These are phyloP conservation scores for Mycothermus thermophilus DNA, from an alignment of 495 filamentous ascomycete species.

Conservation along the genomic window DNA sequence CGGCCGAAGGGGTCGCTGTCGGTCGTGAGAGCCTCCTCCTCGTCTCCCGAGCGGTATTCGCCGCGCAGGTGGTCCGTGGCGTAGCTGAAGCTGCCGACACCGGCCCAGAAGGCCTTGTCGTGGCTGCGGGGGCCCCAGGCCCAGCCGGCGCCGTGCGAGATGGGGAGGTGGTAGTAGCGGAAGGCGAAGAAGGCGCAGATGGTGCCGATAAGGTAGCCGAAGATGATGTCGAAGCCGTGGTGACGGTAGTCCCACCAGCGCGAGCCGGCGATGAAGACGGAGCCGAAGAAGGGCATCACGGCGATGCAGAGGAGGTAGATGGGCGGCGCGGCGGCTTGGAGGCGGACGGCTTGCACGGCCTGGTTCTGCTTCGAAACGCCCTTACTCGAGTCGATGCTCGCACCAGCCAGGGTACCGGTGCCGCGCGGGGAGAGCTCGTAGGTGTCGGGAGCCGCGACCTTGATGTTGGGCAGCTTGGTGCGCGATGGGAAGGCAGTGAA, in stretches of 20 bases:
- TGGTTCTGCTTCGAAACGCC: slow-evolving; percentile 32
- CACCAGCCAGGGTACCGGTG: slow-evolving; percentile 5
- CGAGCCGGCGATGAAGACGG: slow-evolving; percentile 43
- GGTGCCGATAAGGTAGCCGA: slow-evolving; percentile 53
- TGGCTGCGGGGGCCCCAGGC: slow-evolving; percentile 40
- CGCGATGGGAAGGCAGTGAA: slow-evolving; percentile 39
- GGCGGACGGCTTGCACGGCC: slow-evolving; percentile 31
- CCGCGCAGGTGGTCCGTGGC: slow-evolving; percentile 26
- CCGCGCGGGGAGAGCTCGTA: slow-evolving; percentile 18
- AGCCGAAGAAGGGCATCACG: slow-evolving; percentile 44
- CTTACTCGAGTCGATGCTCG: slow-evolving; percentile 18
- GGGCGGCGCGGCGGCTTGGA: slow-evolving; percentile 55
- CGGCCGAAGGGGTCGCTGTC: slow-evolving; percentile 4
- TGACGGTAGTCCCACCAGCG: slow-evolving; percentile 71
- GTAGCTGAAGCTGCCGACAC: slow-evolving; percentile 43
- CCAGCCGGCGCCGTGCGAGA: slow-evolving; percentile 46
- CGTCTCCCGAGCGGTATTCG: slow-evolving; percentile 21
- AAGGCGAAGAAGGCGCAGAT: slow-evolving; percentile 36
- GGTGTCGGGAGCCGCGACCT: slow-evolving; percentile 9
- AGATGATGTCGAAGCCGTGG: slow-evolving; percentile 80
- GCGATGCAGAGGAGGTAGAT: slow-evolving; percentile 58
- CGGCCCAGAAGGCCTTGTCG: slow-evolving; percentile 45
- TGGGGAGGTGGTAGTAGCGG: slow-evolving; percentile 49
- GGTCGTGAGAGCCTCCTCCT: slow-evolving; percentile 19
- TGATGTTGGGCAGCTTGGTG: slow-evolving; percentile 13